These are phyloP conservation scores for Tetratostichococcus sp. DNA, from an alignment of 139 green algal genomes.

Conservation along the genomic window DNA sequence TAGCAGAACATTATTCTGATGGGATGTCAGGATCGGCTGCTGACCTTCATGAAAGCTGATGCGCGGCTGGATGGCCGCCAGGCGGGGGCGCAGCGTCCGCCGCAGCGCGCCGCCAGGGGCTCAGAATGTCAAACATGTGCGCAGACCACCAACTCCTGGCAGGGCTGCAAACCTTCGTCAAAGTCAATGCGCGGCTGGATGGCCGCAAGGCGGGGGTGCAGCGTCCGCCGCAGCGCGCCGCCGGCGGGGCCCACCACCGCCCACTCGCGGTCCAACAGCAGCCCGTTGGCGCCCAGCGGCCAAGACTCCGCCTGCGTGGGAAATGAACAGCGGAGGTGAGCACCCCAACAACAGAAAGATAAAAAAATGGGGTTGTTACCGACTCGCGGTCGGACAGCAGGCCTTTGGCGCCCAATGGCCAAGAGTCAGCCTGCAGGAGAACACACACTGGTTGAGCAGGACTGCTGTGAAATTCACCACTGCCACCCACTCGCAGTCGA, in stretches of 20 bases:
- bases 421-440: too few relatives aligned
- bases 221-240: conserved; percentile 54
- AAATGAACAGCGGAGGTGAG: too few relatives aligned
- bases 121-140: neutral
- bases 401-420: too few relatives aligned
- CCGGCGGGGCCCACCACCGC: conserved; percentile 61
- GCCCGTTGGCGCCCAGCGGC: conserved; percentile 57
- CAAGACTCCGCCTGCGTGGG: conserved; percentile 34
- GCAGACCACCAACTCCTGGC: conserved; percentile 1
- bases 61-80: conserved; percentile 45
- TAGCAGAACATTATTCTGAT: too few relatives aligned
- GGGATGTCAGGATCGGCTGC: too few relatives aligned
- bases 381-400: too few relatives aligned
- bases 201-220: conserved; percentile 40
- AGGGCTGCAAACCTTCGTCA: too few relatives aligned
- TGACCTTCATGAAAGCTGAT: too few relatives aligned
- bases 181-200: conserved; percentile 57
- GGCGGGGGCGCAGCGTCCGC: neutral
- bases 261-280: conserved; percentile 85
- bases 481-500: conserved; percentile 81
- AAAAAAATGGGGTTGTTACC: too few relatives aligned
- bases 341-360: too few relatives aligned
- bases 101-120: neutral
- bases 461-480: too few relatives aligned
- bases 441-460: too few relatives aligned